Evolutionary conservation across 2,329 filamentous ascomycete genomes (phyloP).

Genomic region (Ustilaginoidea virens): DNA sequence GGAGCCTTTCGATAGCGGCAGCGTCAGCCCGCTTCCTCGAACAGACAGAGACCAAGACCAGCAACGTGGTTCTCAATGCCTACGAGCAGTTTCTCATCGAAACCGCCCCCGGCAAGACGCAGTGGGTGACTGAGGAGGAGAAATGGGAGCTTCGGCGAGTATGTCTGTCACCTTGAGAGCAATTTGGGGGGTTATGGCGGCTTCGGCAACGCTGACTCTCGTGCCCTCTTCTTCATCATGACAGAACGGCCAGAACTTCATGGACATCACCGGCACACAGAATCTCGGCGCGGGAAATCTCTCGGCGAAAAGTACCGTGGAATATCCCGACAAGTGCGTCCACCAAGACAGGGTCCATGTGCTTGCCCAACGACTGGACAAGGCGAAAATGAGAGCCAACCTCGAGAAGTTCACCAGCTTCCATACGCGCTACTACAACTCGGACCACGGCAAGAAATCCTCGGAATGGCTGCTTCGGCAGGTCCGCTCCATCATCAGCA

Average conservation of each 20-base stretch:
- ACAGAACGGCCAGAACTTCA: slow-evolving; percentile 57
- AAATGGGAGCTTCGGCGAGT: slow-evolving; percentile 86
- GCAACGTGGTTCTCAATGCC: slow-evolving; percentile 34
- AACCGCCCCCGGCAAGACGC: slow-evolving; percentile 64
- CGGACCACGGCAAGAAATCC: slow-evolving; percentile 63
- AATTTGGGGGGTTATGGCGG: too few relatives aligned
- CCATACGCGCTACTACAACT: slow-evolving; percentile 72
- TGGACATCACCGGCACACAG: slow-evolving; percentile 74
- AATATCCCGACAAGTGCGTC: slow-evolving; percentile 52
- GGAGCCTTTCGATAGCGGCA: slow-evolving; percentile 34
- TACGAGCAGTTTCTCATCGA: slow-evolving; percentile 54
- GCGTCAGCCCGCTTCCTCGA: slow-evolving; percentile 40
- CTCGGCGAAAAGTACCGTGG: slow-evolving; percentile 18
- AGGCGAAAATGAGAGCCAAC: slow-evolving; percentile 61
- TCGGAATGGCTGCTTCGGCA: slow-evolving; percentile 73
- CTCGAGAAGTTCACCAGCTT: slow-evolving; percentile 66
- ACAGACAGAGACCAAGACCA: slow-evolving; percentile 31
- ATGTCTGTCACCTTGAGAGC: too few relatives aligned
- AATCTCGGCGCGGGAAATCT: slow-evolving; percentile 35
- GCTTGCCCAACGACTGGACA: slow-evolving; percentile 54
- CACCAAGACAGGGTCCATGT: slow-evolving; percentile 51
- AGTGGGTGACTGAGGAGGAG: slow-evolving; percentile 85
- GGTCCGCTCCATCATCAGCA: slow-evolving; percentile 55
- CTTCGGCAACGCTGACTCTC: not conserved
- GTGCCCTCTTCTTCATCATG: not conserved